These are phyloP conservation scores for Trametes maxima DNA, from an alignment of 768 basidiomycete species.

Conservation along the genomic window DNA sequence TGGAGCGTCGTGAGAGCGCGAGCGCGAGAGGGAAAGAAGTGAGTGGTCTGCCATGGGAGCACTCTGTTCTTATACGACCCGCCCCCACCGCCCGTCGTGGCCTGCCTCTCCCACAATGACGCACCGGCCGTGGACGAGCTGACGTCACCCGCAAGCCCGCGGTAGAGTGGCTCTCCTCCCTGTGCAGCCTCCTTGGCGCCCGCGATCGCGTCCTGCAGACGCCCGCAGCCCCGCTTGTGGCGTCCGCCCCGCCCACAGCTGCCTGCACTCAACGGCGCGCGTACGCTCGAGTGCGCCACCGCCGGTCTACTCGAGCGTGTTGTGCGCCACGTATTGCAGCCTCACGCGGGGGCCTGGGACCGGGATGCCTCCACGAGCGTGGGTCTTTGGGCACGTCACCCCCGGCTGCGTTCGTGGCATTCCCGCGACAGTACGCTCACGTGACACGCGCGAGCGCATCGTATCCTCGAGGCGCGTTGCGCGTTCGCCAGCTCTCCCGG, in stretches of 20 bases:
- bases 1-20: conserved; percentile 11
- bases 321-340: no score
- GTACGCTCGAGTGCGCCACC: not conserved
- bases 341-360: no score
- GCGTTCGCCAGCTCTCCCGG: no score
- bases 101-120: conserved; percentile 17
- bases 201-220: not conserved
- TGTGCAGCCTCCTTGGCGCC: no score
- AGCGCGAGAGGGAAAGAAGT: conserved; percentile 3
- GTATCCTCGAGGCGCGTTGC: no score
- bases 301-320: not conserved
- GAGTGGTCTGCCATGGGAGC: not conserved
- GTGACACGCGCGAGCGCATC: no score
- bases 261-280: not conserved
- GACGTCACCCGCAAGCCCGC: conserved; percentile 4
- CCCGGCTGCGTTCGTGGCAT: not conserved
- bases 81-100: conserved; percentile 1
- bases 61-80: conserved; percentile 5
- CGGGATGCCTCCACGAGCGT: no score
- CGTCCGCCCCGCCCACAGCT: not conserved
- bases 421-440: not conserved
- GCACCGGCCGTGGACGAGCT: conserved; percentile 2
- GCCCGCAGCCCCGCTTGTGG: conserved; percentile 1
- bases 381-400: no score
- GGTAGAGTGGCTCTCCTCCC: no score